Evolutionary conservation across 352 stramenopile species (phyloP).

Genomic region (Stramenopiles sp.): DNA sequence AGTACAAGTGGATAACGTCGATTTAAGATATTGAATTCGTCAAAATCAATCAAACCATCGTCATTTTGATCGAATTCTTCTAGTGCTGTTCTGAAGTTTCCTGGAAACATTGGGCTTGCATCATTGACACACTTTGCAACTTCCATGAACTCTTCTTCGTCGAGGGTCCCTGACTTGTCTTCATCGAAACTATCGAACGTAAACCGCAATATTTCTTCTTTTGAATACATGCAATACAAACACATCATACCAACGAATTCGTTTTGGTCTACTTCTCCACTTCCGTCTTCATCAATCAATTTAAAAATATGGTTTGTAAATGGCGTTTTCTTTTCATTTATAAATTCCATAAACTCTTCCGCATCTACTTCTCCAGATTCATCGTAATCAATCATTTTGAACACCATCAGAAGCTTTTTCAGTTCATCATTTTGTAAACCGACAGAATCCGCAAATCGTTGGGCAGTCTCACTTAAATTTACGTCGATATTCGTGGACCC

Average conservation of each 20-base stretch:
- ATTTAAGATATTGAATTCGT: constrained; percentile 69
- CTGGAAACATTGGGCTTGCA: constrained; percentile 46
- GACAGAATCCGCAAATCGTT: neutral
- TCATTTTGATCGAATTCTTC: constrained; percentile 67
- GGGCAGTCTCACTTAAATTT: neutral
- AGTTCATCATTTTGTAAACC: neutral
- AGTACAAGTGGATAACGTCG: constrained; percentile 65
- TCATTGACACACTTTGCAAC: constrained; percentile 59
- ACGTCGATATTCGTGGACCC: neutral
- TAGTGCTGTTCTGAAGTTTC: constrained; percentile 61
- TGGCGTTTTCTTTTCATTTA: constrained; percentile 57
- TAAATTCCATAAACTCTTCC: constrained; percentile 70
- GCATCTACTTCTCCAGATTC: constrained; percentile 58
- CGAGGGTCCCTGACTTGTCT: constrained; percentile 44
- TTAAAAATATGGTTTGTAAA: constrained; percentile 66
- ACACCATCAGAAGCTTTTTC: neutral
- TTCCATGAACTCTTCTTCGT: constrained; percentile 39
- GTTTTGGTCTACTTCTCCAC: constrained; percentile 52
- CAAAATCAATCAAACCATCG: constrained; percentile 69
- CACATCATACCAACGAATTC: constrained; percentile 65
- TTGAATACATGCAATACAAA: constrained; percentile 74
- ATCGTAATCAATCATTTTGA: neutral
- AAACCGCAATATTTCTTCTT: constrained; percentile 71
- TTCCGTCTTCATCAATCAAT: constrained; percentile 37
- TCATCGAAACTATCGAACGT: constrained; percentile 72